Base-by-base conservation (phyloP, 2,329 filamentous ascomycete genomes). In the Fusarium liriodendri region DNA sequence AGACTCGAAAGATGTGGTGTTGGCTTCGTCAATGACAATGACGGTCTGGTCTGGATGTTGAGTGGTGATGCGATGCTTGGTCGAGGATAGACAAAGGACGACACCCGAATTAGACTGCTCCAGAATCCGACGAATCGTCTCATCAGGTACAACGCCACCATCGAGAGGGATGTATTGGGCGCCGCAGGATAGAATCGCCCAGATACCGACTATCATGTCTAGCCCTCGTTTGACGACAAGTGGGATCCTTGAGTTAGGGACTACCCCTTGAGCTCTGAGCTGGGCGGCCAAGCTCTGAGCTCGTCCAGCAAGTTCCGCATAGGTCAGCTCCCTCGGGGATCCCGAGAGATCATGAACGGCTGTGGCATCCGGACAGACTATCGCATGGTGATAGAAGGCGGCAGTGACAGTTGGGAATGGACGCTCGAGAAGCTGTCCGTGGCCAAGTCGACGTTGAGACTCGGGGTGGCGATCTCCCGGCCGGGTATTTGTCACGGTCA, bases 161-260 rank as follows among this genome's bases (percentile, higher is more conserved):
- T 91, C 89, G 3, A 91, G 83, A 4, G 89, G 89, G 6, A 90
- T 84, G 75, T 91, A 91, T 72, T 91, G 89, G 16, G 86, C 89
- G 22, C 89, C 89, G 57, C 86, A 86, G 65, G 88, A 88, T 37
- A 91, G 80, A 20, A 90, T 83, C 3, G 88, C 89, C 64, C 89
- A 82, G 58, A 90, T 89, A 22, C 86, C 88, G 59, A 89, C 83
- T 8, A 90, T 80, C 87, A 91, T 89, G 71, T 89, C 87, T 57
- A 89, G 80, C 42, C 88, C 86, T 16, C 89, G 84, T 67, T 86
- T 87, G 66, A 87, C 86, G n/a, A 90, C 84, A 29, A 90, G 82
- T n/a, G 87, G 87, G 7, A 90, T 83, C 40, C 86, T 82, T 72
- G 89, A 85, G 7, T 83, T 81, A 27, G 85, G 84, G 38, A 76